Base-by-base conservation (phyloP, 2,329 filamentous ascomycete genomes). In the Plenodomus tracheiphilus region DNA sequence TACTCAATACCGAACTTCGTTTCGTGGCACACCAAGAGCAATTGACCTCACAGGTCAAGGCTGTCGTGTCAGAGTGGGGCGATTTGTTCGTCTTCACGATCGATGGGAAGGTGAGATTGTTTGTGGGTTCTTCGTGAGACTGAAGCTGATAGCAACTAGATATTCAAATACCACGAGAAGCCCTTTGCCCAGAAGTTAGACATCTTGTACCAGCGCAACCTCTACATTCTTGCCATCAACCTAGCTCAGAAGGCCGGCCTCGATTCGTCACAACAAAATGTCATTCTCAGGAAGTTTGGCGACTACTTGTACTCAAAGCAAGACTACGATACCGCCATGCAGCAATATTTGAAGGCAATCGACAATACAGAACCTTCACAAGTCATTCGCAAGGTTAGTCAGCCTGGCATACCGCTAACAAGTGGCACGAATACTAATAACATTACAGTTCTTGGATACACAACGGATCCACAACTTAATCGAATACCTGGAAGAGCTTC, bases 271-370 rank as follows among this genome's bases (percentile, higher is more conserved):
- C 90, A 97, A 70, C 90, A 96, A 62, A 97, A 95, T 63, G 79
- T 89, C 49, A 99, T 99, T 49, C 95, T 93, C 66, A 86, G 93
- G 49, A 92, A 87, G 68, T 97, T 96, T 71, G 94, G 93, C 11
- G 94, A 99, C 69, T 89, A 93, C 64, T 75, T 97, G 3, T 97
- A 99, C 65, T 90, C 95, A 58, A 96, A 96, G 65, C 91, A 89
- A 4, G 92, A 97, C 66, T 99, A 93, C 66, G 94, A 99, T 66
- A 94, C 89, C 6, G 92, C 95, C n/a, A 99, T 99, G 95, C 88
- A 95, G 63, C 94, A 97, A 71, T 99, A 99, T 68, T 85, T 99
- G 54, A 88, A 91, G 61, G 93, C 95, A 0, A 97, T 99, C 51
- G 92, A 97, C 67, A 94, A 90, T 50, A 97, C 93, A 0, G 93